Evolutionary conservation across 805 yeast species (phyloP).

Genomic region (Teunomyces cretensis): DNA sequence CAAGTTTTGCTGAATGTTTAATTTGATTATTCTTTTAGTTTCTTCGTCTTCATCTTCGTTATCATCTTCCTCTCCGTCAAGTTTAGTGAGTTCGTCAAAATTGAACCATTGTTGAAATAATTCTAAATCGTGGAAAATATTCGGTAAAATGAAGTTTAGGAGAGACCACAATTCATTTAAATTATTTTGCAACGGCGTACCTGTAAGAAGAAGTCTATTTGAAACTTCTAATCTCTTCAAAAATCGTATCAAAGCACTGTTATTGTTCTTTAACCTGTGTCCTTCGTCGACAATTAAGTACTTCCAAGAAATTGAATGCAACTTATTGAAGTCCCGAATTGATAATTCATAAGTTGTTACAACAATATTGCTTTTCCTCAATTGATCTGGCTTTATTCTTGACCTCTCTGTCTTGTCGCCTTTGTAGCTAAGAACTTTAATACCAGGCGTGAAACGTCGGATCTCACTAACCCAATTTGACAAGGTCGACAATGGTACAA

Average conservation of each 20-base stretch:
- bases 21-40: slow-evolving; percentile 54
- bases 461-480: slow-evolving; percentile 84
- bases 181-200: slow-evolving; percentile 96
- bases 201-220: slow-evolving; percentile 81
- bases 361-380: slow-evolving; percentile 47
- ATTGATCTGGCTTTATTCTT: slow-evolving; percentile 30
- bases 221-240: slow-evolving; percentile 65
- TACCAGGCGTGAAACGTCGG: slow-evolving; percentile 65
- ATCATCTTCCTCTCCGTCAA: slow-evolving; percentile 12
- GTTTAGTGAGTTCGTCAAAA: slow-evolving; percentile 56
- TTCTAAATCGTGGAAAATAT: slow-evolving; percentile 85
- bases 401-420: slow-evolving; percentile 63
- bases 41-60: slow-evolving; percentile 36
- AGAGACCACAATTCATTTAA: slow-evolving; percentile 89
- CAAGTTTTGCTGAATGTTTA: slow-evolving; percentile 49
- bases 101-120: slow-evolving; percentile 95
- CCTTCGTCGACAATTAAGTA: slow-evolving; percentile 94
- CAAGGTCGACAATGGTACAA: slow-evolving; percentile 82
- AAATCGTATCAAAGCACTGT: slow-evolving; percentile 71
- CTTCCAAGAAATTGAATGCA: slow-evolving; percentile 65
- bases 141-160: slow-evolving; percentile 87
- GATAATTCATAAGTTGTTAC: slow-evolving; percentile 83
- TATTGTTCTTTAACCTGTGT: slow-evolving; percentile 82
- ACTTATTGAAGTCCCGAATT: slow-evolving; percentile 60
- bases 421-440: slow-evolving; percentile 61